Conservation (phyloP, 2,329 filamentous ascomycete species). For the Alternaria triticimaculans region DNA sequence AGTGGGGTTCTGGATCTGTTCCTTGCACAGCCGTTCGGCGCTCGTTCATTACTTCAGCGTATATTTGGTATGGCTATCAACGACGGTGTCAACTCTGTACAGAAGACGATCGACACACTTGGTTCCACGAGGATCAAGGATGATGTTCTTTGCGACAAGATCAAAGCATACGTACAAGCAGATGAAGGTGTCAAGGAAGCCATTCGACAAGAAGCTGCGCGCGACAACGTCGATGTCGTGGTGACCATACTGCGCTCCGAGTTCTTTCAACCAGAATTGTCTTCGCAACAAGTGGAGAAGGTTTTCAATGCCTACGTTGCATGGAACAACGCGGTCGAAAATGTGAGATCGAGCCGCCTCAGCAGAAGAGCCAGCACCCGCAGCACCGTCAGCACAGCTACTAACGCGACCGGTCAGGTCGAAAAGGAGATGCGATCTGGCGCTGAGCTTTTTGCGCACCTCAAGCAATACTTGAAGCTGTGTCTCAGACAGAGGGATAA, state of each 20-base stretch:
- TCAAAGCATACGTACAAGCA: conserved; percentile 78
- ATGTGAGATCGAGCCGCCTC: conserved; percentile 54
- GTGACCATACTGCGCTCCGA: conserved; percentile 85
- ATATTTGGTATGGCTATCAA: conserved; percentile 92
- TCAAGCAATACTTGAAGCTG: conserved; percentile 94
- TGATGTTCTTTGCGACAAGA: conserved; percentile 76
- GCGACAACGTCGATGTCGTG: conserved; percentile 81
- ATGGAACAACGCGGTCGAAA: conserved; percentile 93
- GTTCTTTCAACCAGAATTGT: conserved; percentile 73
- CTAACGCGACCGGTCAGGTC: conserved; percentile 52
- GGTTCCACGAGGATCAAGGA: conserved; percentile 77
- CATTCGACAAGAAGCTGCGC: conserved; percentile 75
- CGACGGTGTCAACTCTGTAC: conserved; percentile 86
- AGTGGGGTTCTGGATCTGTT: conserved; percentile 94
- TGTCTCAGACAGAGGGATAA: conserved; percentile 92
- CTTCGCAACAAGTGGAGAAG: conserved; percentile 76
- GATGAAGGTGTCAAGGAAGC: conserved; percentile 75
- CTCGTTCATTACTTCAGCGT: conserved; percentile 87
- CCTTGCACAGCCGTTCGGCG: conserved; percentile 90
- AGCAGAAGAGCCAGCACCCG: conserved; percentile 44
- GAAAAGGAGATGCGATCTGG: conserved; percentile 89
- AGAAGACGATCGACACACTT: conserved; percentile 83
- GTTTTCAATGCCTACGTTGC: conserved; percentile 95
- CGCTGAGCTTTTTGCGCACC: conserved; percentile 88
- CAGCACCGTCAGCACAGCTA: conserved; percentile 36